Percentiles rank a stretch among this genome's conserved stretches.
phyloP scores from a whole-genome alignment of 805 yeast genomes.

The Candida ortonii region DNA sequence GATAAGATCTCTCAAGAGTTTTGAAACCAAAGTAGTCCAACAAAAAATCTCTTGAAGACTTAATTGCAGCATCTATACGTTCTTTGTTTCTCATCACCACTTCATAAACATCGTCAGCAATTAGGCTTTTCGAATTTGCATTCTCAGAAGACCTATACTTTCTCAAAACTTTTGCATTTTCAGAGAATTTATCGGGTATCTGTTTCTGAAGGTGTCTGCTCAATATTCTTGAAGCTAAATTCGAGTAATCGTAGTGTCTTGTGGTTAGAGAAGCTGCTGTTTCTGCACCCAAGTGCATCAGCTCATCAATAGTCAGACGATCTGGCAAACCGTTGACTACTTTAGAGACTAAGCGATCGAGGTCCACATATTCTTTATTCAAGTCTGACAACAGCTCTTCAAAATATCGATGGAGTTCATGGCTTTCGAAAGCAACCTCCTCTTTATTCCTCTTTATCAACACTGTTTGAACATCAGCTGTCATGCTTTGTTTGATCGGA shows the following conservation, averaged over 20 bases:
- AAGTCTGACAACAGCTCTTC: slow-evolving; percentile 31
- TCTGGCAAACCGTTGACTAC: slow-evolving; percentile 49
- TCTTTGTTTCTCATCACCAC: slow-evolving; percentile 58
- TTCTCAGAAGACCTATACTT: slow-evolving; percentile 71
- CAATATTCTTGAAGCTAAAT: slow-evolving; percentile 88
- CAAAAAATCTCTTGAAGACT: slow-evolving; percentile 68
- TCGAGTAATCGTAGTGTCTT: slow-evolving; percentile 89
- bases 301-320: slow-evolving; percentile 43
- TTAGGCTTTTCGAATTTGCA: slow-evolving; percentile 57
- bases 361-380: slow-evolving; percentile 41
- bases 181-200: slow-evolving; percentile 74
- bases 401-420: slow-evolving; percentile 11
- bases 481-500: slow-evolving; percentile 6
- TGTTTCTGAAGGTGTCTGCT: slow-evolving; percentile 80
- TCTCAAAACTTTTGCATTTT: slow-evolving; percentile 63
- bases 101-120: slow-evolving; percentile 57
- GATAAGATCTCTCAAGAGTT: slow-evolving; percentile 86
- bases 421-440: slow-evolving; percentile 12
- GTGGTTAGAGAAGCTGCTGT: slow-evolving; percentile 95
- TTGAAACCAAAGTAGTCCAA: slow-evolving; percentile 86
- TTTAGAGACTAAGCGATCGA: slow-evolving; percentile 45
- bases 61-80: slow-evolving; percentile 65
- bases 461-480: slow-evolving; percentile 9
- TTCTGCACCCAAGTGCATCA: slow-evolving; percentile 66
- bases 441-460: slow-evolving; percentile 5